Percentiles rank a stretch among this genome's conserved stretches.
phyloP scores from a whole-genome alignment of 148 eudicot genomes.

The Arbutus unedo region DNA sequence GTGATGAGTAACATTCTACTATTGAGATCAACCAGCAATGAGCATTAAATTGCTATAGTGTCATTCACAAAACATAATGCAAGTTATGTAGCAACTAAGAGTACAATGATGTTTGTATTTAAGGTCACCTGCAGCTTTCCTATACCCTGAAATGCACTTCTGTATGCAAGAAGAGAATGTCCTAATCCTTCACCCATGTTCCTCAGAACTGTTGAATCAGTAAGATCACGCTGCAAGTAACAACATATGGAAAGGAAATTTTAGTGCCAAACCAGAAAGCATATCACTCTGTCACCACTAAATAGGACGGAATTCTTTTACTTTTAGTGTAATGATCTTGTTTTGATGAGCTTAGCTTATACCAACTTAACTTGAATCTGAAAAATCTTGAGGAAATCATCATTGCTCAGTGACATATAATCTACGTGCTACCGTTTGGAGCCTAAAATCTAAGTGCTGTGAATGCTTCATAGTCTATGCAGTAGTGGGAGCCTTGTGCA shows the following conservation, averaged over 20 bases:
- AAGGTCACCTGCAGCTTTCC: constrained; percentile 76
- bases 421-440: neutral
- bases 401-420: neutral
- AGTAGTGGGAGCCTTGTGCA: too few relatives aligned
- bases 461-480: neutral
- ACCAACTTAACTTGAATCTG: constrained; percentile 2
- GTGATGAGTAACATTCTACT: neutral
- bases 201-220: constrained; percentile 96
- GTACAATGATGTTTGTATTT: neutral
- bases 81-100: neutral
- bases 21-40: neutral
- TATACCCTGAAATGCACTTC: constrained; percentile 73
- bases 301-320: neutral
- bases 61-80: neutral
- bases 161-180: constrained; percentile 79
- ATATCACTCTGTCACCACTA: neutral
- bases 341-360: neutral
- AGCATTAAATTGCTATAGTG: neutral
- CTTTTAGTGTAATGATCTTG: neutral
- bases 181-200: constrained; percentile 89
- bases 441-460: neutral
- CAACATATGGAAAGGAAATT: neutral
- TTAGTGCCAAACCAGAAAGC: constrained; percentile 4
- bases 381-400: neutral
- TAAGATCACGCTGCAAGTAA: constrained; percentile 78